phyloP scores from a whole-genome alignment of 139 green algal genomes.

The Chlamydomonas sphaeroides region DNA sequence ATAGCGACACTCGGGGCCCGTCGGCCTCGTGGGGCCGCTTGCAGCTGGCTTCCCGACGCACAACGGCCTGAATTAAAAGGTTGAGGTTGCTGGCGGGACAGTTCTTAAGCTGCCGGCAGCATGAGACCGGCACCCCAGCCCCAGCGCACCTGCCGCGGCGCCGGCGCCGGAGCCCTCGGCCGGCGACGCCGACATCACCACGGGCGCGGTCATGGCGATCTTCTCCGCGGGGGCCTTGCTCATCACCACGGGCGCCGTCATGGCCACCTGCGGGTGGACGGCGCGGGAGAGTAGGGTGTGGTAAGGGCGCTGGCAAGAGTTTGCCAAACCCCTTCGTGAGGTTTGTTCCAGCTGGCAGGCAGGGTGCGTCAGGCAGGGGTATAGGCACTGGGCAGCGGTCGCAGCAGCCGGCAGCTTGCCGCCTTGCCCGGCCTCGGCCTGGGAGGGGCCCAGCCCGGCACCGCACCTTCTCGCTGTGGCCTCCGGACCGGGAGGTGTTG shows the following conservation, averaged over 20 bases:
- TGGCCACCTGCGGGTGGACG: not conserved
- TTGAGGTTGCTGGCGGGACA: no score
- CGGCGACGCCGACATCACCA: constrained; percentile 20
- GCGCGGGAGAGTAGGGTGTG: not conserved
- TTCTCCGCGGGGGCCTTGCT: constrained; percentile 6
- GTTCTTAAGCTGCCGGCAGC: no score
- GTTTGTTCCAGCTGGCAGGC: not conserved
- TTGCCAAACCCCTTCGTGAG: not conserved
- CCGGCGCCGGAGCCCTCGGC: no score
- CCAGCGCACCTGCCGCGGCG: not conserved
- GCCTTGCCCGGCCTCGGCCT: no score
- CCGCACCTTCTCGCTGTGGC: constrained; percentile 24
- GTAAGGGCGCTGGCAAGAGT: no score
- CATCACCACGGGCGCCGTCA: constrained; percentile 37
- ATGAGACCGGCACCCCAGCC: no score
- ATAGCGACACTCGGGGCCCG: no score
- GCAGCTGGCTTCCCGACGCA: no score
- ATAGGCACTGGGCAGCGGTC: no score
- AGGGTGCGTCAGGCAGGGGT: not conserved
- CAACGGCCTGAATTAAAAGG: no score
- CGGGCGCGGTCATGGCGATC: constrained; percentile 40
- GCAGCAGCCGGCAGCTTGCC: no score
- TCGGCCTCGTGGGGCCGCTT: no score
- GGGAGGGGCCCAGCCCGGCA: not conserved
- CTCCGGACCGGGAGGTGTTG: not conserved